These are phyloP conservation scores for Narthecium ossifragum DNA, from an alignment of 106 monocot genomes.

Conservation along the genomic window DNA sequence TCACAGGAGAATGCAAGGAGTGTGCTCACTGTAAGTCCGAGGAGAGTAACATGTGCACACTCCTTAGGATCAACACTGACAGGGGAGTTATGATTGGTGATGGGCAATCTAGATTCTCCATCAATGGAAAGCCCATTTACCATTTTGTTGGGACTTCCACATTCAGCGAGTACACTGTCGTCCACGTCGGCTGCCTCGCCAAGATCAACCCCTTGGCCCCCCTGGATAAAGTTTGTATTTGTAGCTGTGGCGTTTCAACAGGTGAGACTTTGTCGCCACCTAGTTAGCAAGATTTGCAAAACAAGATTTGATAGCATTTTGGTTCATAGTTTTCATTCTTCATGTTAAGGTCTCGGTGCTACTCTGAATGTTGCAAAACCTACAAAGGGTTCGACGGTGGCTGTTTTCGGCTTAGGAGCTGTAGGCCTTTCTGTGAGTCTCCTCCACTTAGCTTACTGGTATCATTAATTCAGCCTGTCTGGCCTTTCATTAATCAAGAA, in stretches of 20 bases:
- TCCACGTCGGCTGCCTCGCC: constrained; percentile 48
- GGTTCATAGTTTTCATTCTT: not conserved
- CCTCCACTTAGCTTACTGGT: too few relatives aligned
- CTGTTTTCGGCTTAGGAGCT: constrained; percentile 47
- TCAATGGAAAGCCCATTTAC: constrained; percentile 58
- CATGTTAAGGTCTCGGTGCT: constrained; percentile 36
- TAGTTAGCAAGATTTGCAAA: not conserved
- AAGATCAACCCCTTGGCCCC: constrained; percentile 68
- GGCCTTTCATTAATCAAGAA: too few relatives aligned
- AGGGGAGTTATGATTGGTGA: constrained; percentile 60
- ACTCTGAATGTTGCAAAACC: constrained; percentile 40
- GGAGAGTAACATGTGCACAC: constrained; percentile 67
- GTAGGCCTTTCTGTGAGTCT: constrained; percentile 50
- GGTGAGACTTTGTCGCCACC: constrained; percentile 15
- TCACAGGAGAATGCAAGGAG: constrained; percentile 65
- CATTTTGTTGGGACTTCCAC: constrained; percentile 68
- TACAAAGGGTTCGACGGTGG: constrained; percentile 33
- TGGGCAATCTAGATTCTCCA: constrained; percentile 50
- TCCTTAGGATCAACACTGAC: constrained; percentile 51
- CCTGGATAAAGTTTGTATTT: constrained; percentile 67
- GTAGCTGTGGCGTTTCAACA: constrained; percentile 70
- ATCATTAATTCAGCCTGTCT: too few relatives aligned
- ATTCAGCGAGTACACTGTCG: constrained; percentile 68
- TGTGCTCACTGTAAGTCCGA: constrained; percentile 51
- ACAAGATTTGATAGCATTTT: not conserved